Evolutionary conservation across 2,329 filamentous ascomycete genomes (phyloP), one percentile per base, ranked within the genome.

Genomic region (Knoxdaviesia proteae): DNA sequence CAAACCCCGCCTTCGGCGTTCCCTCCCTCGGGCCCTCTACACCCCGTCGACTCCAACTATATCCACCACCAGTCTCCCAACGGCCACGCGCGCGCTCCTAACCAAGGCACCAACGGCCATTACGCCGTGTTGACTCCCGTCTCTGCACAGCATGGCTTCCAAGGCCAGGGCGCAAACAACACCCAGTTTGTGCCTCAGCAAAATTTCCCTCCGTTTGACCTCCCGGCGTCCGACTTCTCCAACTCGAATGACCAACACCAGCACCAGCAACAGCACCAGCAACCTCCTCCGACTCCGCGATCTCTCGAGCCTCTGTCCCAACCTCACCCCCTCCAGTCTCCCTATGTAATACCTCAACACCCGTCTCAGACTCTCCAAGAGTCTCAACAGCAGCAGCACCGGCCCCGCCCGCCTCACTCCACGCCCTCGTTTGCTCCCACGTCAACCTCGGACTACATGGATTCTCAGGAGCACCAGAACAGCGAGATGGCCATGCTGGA

Each of bases 401-500:
- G 41, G 54, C 56, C 43, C 63, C 60, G 45, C 50, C 53, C n/a
- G 51, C 46, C 31, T 58, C 58, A 47, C 46, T 56, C 8, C 68
- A 64, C 46, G 56, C 52, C 6, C 52, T 59, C 1, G 49, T 20
- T 20, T 20, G 20, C 20, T 20, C 20, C 56, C 6, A 58, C 58
- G 1, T 53, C 61, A 9, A 55, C 20, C 20, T 20, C 55, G n/a
- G 66, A 70, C 38, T 71, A 65, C 47, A 48, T 55, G 7, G 66
- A 71, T 10, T 59, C 63, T 20, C 51, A 56, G 11, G 62, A 65
- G 20, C 62, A 67, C 36, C 54, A 63, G 5, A 55, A 61, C 2
- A 60, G 61, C 34, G 72, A 77, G 47, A 65, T 77, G 64, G 68
- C 75, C 59, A 58, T 74, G 43, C 53, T 77, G 11, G 71, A 77